Evolutionary conservation across 192 early-diverging fungal species (phyloP), one percentile per base, ranked within the genome.

Genomic region (Coemansia sp.): DNA sequence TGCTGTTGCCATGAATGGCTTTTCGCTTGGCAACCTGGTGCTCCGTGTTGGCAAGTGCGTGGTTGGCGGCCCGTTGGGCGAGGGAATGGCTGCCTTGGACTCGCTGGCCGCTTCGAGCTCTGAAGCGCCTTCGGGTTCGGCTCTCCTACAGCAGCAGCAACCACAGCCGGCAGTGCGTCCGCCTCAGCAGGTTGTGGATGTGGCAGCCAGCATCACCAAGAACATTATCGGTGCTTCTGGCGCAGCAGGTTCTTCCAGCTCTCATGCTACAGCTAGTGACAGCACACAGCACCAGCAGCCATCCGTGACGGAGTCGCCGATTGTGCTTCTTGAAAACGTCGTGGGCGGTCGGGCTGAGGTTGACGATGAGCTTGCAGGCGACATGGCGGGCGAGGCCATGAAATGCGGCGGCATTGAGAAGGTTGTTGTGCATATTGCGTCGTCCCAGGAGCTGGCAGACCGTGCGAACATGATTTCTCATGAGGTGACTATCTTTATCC

Each of bases 61-160:
- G 9, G 84, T 95, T 23, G 93, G 93, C 38, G 93, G 92, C 1
- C 86, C 90, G 56, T 72, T 95, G 63, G 87, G 89, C 19, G 85
- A 87, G 9, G 93, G 93, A 32, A 94, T 95, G 93, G 87, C 87
- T 45, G 85, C 86, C 15, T 78, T 95, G 37, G 90, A 88, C n/a
- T 64, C 77, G 18, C 50, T 90, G 42, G 82, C 87, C 11, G 59
- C 56, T 2, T 40, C 3, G 6, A 16, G 1, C 9, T 3, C 57
- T 9, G 57, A 38, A 5, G 6, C 32, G 1, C 47, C 47, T 11
- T 11, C 47, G 10, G 47, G 10, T 11, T 48, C 47, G 12, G 1
- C 47, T 40, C 39, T 59, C 9, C 8, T 0, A 44, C 43, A 44
- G 59, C 76, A 26, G 13, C 43, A 74, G 23, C 60, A 49, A 2